A percentile compares a stretch with the other conserved stretches of the same genome.
phyloP scores from a whole-genome alignment of 805 yeast genomes.

The Metschnikowia peoriensis region DNA sequence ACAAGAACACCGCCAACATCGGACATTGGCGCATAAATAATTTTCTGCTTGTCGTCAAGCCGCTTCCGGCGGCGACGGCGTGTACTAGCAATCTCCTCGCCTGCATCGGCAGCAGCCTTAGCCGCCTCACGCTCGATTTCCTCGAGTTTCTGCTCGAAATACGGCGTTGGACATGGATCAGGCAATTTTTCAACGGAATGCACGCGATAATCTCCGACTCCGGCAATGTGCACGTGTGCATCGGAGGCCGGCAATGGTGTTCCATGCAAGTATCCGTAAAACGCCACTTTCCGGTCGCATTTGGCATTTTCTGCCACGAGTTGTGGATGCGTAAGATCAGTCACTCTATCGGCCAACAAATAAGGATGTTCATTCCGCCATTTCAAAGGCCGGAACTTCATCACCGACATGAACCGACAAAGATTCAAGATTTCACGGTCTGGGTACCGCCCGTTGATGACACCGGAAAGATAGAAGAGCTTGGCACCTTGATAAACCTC shows the following conservation, averaged over 20 bases:
- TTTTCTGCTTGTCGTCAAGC: slow-evolving; percentile 89
- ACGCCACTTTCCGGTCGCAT: slow-evolving; percentile 82
- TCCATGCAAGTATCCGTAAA: slow-evolving; percentile 95
- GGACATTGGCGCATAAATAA: slow-evolving; percentile 98
- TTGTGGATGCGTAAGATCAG: slow-evolving; percentile 93
- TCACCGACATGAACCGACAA: slow-evolving; percentile 88
- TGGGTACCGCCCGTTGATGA: slow-evolving; percentile 94
- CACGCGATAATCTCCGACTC: slow-evolving; percentile 86
- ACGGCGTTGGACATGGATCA: slow-evolving; percentile 99
- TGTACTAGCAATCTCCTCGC: slow-evolving; percentile 52
- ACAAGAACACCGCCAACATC: slow-evolving; percentile 98
- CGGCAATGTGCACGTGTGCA: slow-evolving; percentile 89
- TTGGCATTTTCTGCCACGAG: slow-evolving; percentile 74
- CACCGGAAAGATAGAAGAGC: slow-evolving; percentile 90
- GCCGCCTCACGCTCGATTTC: slow-evolving; percentile 75
- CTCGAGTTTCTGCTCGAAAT: slow-evolving; percentile 78
- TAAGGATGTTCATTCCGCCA: slow-evolving; percentile 99
- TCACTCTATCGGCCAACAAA: slow-evolving; percentile 82
- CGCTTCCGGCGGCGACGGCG: slow-evolving; percentile 71
- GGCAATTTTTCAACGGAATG: slow-evolving; percentile 83
- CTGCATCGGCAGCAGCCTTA: slow-evolving; percentile 61
- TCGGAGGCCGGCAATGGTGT: slow-evolving; percentile 70
- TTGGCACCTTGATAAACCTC: slow-evolving; percentile 99
- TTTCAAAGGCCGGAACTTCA: slow-evolving; percentile 98
- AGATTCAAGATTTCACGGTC: slow-evolving; percentile 92